Conservation (phyloP, 2,329 filamentous ascomycete species). For the Fusarium torulosum region DNA sequence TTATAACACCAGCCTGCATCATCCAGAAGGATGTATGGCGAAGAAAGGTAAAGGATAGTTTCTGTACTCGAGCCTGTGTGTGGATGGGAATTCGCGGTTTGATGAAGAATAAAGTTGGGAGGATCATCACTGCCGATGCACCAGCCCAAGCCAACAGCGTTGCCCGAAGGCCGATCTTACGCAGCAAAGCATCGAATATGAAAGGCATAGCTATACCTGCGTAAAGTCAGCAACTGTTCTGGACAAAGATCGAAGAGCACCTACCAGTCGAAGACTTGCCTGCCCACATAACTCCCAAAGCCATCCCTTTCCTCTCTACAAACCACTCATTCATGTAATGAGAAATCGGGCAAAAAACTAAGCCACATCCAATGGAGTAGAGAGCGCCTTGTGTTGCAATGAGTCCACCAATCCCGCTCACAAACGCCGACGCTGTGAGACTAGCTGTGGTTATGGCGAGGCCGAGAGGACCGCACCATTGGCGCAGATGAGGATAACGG, state of each 20-base stretch:
- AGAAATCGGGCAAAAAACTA: conserved; percentile 65
- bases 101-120: conserved; percentile 56
- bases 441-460: conserved; percentile 62
- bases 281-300: conserved; percentile 69
- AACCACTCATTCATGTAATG: conserved; percentile 73
- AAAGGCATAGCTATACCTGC: conserved; percentile 64
- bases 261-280: conserved; percentile 57
- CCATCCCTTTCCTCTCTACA: conserved; percentile 61
- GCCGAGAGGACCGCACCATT: conserved; percentile 58
- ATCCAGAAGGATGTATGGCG: conserved; percentile 68
- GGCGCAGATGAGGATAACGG: conserved; percentile 55
- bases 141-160: conserved; percentile 60
- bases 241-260: fast-evolving
- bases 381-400: conserved; percentile 70
- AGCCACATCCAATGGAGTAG: conserved; percentile 66
- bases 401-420: conserved; percentile 61
- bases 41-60: conserved; percentile 59
- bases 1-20: conserved; percentile 66
- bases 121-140: conserved; percentile 53
- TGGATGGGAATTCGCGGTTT: conserved; percentile 49
- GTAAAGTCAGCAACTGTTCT: background rate
- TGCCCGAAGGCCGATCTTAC: conserved; percentile 57
- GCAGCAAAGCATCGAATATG: conserved; percentile 62
- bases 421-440: conserved; percentile 64
- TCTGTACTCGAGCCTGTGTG: conserved; percentile 47